phyloP scores from a whole-genome alignment of 306 rosid genomes.

The Inga leiocalycina region DNA sequence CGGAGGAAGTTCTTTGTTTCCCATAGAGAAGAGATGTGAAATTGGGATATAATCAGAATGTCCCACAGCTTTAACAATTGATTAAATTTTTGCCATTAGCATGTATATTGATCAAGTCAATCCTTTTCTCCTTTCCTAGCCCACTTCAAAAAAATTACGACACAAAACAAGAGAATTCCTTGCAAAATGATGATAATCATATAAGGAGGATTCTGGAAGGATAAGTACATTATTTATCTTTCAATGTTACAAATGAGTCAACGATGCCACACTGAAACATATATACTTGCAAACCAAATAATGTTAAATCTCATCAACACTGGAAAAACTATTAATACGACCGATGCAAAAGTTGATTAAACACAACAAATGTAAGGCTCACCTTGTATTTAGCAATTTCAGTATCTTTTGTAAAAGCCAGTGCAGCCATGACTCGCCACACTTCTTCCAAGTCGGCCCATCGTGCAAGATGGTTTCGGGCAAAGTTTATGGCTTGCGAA shows the following conservation, averaged over 20 bases:
- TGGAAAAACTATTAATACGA: not conserved
- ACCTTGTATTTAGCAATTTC: conserved; percentile 90
- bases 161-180: not conserved
- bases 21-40: conserved; percentile 10
- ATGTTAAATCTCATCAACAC: conserved; percentile 6
- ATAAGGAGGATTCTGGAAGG: not conserved
- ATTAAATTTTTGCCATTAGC: not conserved
- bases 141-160: not conserved
- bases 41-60: not conserved
- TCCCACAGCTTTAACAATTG: not conserved
- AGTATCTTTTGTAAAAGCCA: conserved; percentile 85
- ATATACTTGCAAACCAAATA: not conserved
- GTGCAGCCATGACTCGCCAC: conserved; percentile 80
- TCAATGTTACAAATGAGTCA: not conserved
- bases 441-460: conserved; percentile 96
- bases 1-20: conserved; percentile 10
- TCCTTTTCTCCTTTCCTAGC: not conserved
- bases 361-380: conserved; percentile 24
- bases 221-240: not conserved
- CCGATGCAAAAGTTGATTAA: not conserved
- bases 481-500: conserved; percentile 79
- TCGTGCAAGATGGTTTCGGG: conserved; percentile 82
- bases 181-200: not conserved
- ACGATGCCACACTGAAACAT: not conserved
- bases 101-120: not conserved